Base-by-base conservation (phyloP, 805 yeast species). In the Monosporozyma unispora region DNA sequence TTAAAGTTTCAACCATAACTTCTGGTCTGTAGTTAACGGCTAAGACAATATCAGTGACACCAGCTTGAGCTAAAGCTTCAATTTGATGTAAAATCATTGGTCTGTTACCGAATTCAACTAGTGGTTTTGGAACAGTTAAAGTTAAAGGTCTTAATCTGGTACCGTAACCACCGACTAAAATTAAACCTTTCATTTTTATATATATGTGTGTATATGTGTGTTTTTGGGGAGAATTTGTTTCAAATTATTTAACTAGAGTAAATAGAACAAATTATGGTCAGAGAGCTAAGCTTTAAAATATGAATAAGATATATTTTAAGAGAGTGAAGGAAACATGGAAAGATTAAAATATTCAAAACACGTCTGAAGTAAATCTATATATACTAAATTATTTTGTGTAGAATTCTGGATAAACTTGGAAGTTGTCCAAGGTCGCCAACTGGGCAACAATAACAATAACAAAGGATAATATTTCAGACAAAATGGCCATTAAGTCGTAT, bases 21-120 rank as follows among this genome's bases (percentile, higher is more conserved):
- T 93, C 99, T 54, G 99, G 99, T 73, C 96, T 85, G 82, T 93
- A 93, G 82, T 93, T 93, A 61, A 93, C 99, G 54, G 99, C 99
- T 62, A 93, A 76, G 43, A 93, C 99, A 62, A 93, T 90, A 72
- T 93, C 99, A 52, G 96, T 93, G 70, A 93, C 97, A 68, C 99
- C 99, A 60, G 99, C 99, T 55, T 82, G 82, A 54, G 98, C 96
- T 56, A 93, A 78, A 48, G 99, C 96, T 76, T 93, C 97, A 68
- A 93, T 89, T 77, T 93, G 99, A 72, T 93, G 99, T 63, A 88
- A 77, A 64, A 93, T 93, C 99, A 93, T 93, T 66, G 99, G 98
- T 76, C 91, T 87, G 87, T 93, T 93, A 70, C 87, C 99, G 66
- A 93, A 93, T 75, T 91, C 98, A 57, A 90, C 97, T 72, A 90